Evolutionary conservation across 108 stramenopile genomes (phyloP).

Genomic region (Nannochloropsis oceanica): DNA sequence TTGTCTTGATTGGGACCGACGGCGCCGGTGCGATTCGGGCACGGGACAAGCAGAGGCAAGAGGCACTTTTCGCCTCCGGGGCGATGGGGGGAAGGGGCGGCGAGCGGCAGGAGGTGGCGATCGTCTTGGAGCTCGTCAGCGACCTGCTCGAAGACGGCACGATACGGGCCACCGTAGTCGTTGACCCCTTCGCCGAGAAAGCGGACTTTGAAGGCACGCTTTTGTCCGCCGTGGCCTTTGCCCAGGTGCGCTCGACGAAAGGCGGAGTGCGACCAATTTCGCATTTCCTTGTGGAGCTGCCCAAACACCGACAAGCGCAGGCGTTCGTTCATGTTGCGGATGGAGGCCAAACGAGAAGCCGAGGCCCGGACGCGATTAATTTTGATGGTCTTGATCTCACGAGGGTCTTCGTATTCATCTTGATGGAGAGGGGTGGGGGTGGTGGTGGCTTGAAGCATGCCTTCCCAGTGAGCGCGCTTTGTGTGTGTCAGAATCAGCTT

Average conservation of each 20-base stretch:
- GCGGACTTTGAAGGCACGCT: constrained; percentile 88
- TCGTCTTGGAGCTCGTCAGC: constrained; percentile 53
- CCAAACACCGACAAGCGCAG: constrained; percentile 72
- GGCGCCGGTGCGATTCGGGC: neutral
- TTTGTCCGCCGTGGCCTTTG: constrained; percentile 90
- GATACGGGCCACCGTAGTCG: constrained; percentile 93
- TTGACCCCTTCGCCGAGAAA: constrained; percentile 94
- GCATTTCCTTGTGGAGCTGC: constrained; percentile 75
- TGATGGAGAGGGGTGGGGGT: constrained; percentile 79
- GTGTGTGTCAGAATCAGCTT: constrained; percentile 44
- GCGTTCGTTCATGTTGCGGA: constrained; percentile 33
- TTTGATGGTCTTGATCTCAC: constrained; percentile 70
- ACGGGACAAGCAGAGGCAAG: constrained; percentile 30
- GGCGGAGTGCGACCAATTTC: constrained; percentile 64
- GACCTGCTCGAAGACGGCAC: constrained; percentile 83
- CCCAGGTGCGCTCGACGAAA: constrained; percentile 75
- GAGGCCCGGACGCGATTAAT: constrained; percentile 72
- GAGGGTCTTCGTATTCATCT: constrained; percentile 89
- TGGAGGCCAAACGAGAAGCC: constrained; percentile 38
- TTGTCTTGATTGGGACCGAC: constrained; percentile 41
- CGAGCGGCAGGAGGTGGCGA: neutral
- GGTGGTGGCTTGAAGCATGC: constrained; percentile 61
- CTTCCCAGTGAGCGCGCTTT: constrained; percentile 53
- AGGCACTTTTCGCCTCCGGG: constrained; percentile 12
- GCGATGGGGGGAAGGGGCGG: neutral